A percentile compares a stretch with the other conserved stretches of the same genome.
These are phyloP conservation scores for Coniella lustricola DNA, from an alignment of 2,329 filamentous ascomycete genomes.

Conservation along the genomic window DNA sequence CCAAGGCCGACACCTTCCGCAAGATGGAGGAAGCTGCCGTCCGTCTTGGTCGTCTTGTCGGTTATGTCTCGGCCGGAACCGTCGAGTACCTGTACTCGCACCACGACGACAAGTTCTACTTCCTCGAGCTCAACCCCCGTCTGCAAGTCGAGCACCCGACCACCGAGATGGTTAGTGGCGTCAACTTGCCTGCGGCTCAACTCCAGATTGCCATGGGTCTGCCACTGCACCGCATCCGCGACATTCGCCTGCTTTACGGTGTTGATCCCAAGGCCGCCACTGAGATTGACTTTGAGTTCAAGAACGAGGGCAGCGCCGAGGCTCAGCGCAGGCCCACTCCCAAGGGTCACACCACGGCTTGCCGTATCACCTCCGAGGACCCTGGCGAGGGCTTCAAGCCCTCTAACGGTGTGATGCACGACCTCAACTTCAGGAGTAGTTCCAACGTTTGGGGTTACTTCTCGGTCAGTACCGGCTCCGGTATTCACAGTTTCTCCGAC, in stretches of 20 bases:
- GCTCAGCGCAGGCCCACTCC: slow-evolving; percentile 84
- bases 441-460: slow-evolving; percentile 99
- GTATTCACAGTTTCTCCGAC: slow-evolving; percentile 98
- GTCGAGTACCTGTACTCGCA: slow-evolving; percentile 99
- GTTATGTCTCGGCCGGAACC: slow-evolving; percentile 97
- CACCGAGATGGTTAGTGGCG: slow-evolving; percentile 97
- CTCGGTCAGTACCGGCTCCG: slow-evolving; percentile 91
- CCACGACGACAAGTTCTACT: slow-evolving; percentile 98
- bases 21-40: slow-evolving; percentile 97
- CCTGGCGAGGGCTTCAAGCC: slow-evolving; percentile 99
- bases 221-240: slow-evolving; percentile 86
- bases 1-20: slow-evolving; percentile 80
- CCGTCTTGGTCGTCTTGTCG: slow-evolving; percentile 85
- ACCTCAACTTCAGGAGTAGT: slow-evolving; percentile 96
- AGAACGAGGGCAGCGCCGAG: slow-evolving; percentile 72
- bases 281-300: slow-evolving; percentile 95
- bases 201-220: slow-evolving; percentile 99
- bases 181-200: slow-evolving; percentile 94
- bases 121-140: slow-evolving; percentile 96
- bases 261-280: slow-evolving; percentile 81
- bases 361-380: slow-evolving; percentile 98
- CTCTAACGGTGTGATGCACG: slow-evolving; percentile 97
- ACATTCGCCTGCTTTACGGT: slow-evolving; percentile 93
- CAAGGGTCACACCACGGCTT: slow-evolving; percentile 96
- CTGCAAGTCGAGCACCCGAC: slow-evolving; percentile 99